Conservation (phyloP, 352 stramenopile species). For the Aphanomyces stellatus region DNA sequence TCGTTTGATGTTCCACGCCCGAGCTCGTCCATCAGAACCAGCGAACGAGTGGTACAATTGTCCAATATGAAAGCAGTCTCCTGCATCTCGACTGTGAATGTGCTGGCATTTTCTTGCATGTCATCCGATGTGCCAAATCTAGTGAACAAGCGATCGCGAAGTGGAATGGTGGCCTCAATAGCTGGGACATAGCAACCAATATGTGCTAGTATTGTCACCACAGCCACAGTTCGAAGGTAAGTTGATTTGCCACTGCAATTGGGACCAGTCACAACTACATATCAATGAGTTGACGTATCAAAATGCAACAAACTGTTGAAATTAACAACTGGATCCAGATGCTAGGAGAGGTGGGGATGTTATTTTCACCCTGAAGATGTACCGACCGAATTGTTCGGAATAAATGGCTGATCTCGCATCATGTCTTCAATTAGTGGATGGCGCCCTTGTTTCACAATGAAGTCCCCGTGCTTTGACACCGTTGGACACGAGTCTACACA, state of each 20-base stretch:
- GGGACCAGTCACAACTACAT: conserved; percentile 81
- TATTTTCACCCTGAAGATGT: not conserved
- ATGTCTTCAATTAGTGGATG: conserved; percentile 68
- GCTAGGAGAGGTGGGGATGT: conserved; percentile 27
- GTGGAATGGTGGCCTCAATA: conserved; percentile 60
- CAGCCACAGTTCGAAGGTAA: conserved; percentile 68
- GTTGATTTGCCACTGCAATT: conserved; percentile 90
- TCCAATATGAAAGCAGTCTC: conserved; percentile 84
- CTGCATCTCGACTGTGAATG: conserved; percentile 88
- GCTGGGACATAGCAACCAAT: conserved; percentile 89
- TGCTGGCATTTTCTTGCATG: conserved; percentile 91
- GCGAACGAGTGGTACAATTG: conserved; percentile 44
- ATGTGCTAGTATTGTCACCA: conserved; percentile 87
- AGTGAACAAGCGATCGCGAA: conserved; percentile 85
- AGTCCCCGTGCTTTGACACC: conserved; percentile 53
- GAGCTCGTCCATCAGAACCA: conserved; percentile 89
- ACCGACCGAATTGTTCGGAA: conserved; percentile 77
- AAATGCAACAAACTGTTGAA: conserved; percentile 46
- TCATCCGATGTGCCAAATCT: conserved; percentile 88
- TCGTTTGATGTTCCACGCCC: conserved; percentile 83
- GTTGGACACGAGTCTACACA: conserved; percentile 54
- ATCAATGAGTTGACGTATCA: conserved; percentile 16
- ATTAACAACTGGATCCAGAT: conserved; percentile 60
- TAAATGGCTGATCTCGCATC: conserved; percentile 59
- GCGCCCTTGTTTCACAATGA: conserved; percentile 73